A percentile compares a stretch with the other conserved stretches of the same genome.
Conservation (phyloP, 1,139 yeast species). For the Barnettozyma hawaiiensis region DNA sequence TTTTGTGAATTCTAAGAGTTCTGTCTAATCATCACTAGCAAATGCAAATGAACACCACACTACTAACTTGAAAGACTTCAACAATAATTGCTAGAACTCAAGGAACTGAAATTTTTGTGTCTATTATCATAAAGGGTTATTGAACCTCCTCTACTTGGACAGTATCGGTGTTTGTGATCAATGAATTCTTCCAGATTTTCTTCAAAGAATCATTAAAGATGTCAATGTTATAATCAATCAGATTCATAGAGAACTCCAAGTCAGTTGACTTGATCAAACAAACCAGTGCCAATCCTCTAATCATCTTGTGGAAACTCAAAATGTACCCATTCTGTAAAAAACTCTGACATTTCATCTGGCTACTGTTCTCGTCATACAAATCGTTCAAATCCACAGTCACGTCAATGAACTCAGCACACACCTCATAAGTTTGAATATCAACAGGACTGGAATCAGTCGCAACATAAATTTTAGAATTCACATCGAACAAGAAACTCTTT, state of each 20-base stretch:
- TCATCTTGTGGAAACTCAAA: conserved; percentile 83
- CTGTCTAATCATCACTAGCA: too few relatives aligned
- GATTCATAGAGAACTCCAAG: conserved; percentile 54
- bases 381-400: conserved; percentile 86
- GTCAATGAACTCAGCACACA: conserved; percentile 94
- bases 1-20: too few relatives aligned
- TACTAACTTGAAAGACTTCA: background rate
- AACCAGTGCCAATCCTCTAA: conserved; percentile 85
- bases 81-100: background rate
- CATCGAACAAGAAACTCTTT: conserved; percentile 86
- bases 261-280: conserved; percentile 74
- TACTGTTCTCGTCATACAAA: conserved; percentile 43
- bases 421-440: conserved; percentile 92
- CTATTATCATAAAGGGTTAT: background rate
- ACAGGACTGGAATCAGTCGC: conserved; percentile 97
- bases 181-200: conserved; percentile 58
- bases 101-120: background rate
- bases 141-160: background rate
- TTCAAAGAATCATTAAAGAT: conserved; percentile 74
- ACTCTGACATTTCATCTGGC: conserved; percentile 59
- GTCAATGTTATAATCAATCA: conserved; percentile 85
- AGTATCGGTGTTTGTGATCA: conserved; percentile 3
- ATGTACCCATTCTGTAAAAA: conserved; percentile 77
- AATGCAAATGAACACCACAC: too few relatives aligned
- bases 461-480: conserved; percentile 89